Percentiles rank a stretch among this genome's conserved stretches.
These are phyloP conservation scores for Hippophae tibetana DNA, from an alignment of 306 rosid species.

Conservation along the genomic window DNA sequence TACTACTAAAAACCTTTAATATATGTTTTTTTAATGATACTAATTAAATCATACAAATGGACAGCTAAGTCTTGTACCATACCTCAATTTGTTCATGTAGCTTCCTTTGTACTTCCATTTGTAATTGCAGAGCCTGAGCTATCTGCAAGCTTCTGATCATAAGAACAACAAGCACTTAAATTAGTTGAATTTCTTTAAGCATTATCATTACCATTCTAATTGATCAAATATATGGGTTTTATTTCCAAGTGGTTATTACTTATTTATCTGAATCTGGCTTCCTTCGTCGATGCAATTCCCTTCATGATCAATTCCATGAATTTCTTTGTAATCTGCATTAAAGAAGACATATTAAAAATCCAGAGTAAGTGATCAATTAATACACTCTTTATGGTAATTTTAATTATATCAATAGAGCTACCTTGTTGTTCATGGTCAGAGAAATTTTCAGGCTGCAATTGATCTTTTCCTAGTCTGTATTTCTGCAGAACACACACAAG, in stretches of 20 bases:
- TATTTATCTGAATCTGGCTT: slow-evolving; percentile 34
- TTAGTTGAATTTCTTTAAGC: slow-evolving; percentile 20
- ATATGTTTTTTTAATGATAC: not conserved
- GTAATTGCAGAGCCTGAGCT: slow-evolving; percentile 60
- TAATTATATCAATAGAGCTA: slow-evolving; percentile 16
- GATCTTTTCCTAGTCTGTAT: slow-evolving; percentile 80
- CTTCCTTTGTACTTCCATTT: slow-evolving; percentile 33
- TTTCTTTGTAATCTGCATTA: slow-evolving; percentile 45
- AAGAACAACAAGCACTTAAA: slow-evolving; percentile 13
- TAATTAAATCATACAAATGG: not conserved
- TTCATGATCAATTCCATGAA: slow-evolving; percentile 42
- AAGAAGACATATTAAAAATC: slow-evolving; percentile 1
- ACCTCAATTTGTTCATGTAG: slow-evolving; percentile 81
- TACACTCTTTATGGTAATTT: not conserved
- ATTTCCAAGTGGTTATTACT: slow-evolving; percentile 47
- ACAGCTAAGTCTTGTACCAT: not conserved
- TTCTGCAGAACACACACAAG: slow-evolving; percentile 42
- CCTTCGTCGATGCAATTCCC: slow-evolving; percentile 36
- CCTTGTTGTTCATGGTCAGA: slow-evolving; percentile 58
- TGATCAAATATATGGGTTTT: slow-evolving; percentile 22
- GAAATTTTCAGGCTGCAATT: slow-evolving; percentile 37
- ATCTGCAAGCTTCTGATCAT: slow-evolving; percentile 49
- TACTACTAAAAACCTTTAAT: not conserved
- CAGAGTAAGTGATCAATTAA: slow-evolving; percentile 1
- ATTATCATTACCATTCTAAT: slow-evolving; percentile 17